Evolutionary conservation across 768 basidiomycete species (phyloP).

Genomic region (Candolleomyces eurysporus): DNA sequence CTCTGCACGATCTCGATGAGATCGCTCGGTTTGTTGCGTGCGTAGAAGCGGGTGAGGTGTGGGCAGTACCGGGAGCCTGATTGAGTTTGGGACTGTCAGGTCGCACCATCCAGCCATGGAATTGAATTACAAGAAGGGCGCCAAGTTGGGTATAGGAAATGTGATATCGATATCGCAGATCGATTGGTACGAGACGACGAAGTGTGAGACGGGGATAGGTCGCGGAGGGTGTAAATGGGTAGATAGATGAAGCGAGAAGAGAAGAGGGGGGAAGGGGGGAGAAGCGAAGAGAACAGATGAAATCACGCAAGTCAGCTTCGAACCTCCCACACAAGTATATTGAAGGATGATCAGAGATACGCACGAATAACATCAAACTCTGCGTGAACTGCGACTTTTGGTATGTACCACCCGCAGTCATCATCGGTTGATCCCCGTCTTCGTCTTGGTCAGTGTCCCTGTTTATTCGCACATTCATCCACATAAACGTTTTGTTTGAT

Average conservation of each 20-base stretch:
- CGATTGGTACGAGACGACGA: neutral
- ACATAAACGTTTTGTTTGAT: no score
- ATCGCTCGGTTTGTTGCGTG: conserved; percentile 49
- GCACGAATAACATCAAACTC: conserved; percentile 75
- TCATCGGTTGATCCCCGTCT: conserved; percentile 64
- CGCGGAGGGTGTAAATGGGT: no score
- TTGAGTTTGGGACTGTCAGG: conserved; percentile 76
- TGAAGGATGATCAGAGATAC: conserved; percentile 23
- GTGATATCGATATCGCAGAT: neutral
- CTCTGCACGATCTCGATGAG: conserved; percentile 55
- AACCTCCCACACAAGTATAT: no score
- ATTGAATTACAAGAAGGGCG: no score
- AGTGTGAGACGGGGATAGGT: no score
- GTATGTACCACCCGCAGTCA: conserved; percentile 39
- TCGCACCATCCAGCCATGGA: no score
- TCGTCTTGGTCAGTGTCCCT: conserved; percentile 46
- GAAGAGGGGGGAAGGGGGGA: neutral
- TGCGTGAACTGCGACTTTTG: conserved; percentile 73
- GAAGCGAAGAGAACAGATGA: no score
- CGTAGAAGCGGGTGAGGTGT: conserved; percentile 80
- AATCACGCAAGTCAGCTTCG: no score
- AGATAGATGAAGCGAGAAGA: neutral
- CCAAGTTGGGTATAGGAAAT: no score
- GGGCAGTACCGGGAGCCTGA: conserved; percentile 69
- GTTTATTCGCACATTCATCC: neutral